Base-by-base conservation (phyloP, 148 eudicot species). In the Beta vulgaris region DNA sequence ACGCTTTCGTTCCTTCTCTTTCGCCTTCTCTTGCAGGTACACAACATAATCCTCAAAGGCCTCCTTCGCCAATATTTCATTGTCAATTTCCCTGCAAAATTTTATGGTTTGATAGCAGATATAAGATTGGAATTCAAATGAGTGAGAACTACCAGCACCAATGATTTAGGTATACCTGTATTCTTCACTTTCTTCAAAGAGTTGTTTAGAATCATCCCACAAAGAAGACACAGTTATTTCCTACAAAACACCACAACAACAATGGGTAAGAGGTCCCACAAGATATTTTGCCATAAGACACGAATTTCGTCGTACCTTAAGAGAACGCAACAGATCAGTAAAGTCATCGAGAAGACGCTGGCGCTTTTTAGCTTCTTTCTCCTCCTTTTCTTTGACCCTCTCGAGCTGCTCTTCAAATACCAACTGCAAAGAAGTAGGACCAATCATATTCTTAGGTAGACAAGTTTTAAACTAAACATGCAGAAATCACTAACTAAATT, bases 351-450 rank as follows among this genome's bases (percentile, higher is more conserved):
- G 83, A 68, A 92, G 82, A 67, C 96, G 93, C 81, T 91, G 91
- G 70, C 92, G 92, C 82, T 88, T 95, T 84, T 89, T 95, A 61
- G 89, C 90, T 81, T 95, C 99, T 83, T 92, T 92, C 83, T 95
- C 97, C 80, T 95, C 97, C 79, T 95, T 92, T 77, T 95, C 99
- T 85, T 82, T 92, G 42, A 86, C 88, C 81, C 97, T 88, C 81
- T 95, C 99, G 76, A 95, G 75, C 35, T 92, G 86, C 79, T 95
- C 99, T 75, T 95, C 99, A 79, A 79, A 95, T 60, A 91, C 83
- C 69, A 95, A 94, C 99, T 95, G 89, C 86, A 79, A 67, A 64
- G 60, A 72, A 66, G 59, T 43, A 73, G 0, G 19, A n/a, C 26
- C 63, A 71, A 46, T 21, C 28, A 7, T 6, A 3, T 11, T 32